Percentiles rank a stretch among this genome's conserved stretches.
phyloP scores from a whole-genome alignment of 768 basidiomycete species.

The Suillus plorans region DNA sequence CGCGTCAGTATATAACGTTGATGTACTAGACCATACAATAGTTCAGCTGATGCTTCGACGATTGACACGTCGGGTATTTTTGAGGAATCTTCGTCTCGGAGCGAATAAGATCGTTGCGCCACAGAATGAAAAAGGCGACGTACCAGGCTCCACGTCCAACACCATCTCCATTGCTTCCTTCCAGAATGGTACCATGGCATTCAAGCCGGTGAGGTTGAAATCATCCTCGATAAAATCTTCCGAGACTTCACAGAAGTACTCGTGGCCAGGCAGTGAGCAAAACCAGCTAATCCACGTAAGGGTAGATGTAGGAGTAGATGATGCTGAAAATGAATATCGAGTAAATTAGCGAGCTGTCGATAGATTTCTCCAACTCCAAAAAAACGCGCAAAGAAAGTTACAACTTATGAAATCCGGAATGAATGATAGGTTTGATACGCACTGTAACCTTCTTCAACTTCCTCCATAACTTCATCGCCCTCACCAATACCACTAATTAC shows the following conservation, averaged over 20 bases:
- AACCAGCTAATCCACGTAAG: slow-evolving; percentile 97
- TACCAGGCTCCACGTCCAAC: slow-evolving; percentile 97
- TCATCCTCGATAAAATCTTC: slow-evolving; percentile 99
- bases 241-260: slow-evolving; percentile 97
- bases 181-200: slow-evolving; percentile 97
- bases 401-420: slow-evolving; percentile 10
- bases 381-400: slow-evolving; percentile 2
- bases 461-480: slow-evolving; percentile 81
- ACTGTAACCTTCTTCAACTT: slow-evolving; percentile 72
- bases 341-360: neutral
- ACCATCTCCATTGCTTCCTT: slow-evolving; percentile 99
- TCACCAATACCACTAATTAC: slow-evolving; percentile 54
- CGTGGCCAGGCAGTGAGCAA: slow-evolving; percentile 91
- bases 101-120: slow-evolving; percentile 18
- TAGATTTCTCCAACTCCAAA: slow-evolving; percentile 3
- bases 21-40: slow-evolving; percentile 96
- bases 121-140: slow-evolving; percentile 27
- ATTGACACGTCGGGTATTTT: slow-evolving; percentile 99
- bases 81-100: slow-evolving; percentile 81
- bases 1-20: slow-evolving; percentile 97
- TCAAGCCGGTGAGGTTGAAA: slow-evolving; percentile 97
- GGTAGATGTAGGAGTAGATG: slow-evolving; percentile 87
- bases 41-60: slow-evolving; percentile 95
- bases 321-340: slow-evolving; percentile 46
- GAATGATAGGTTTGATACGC: slow-evolving; percentile 38